phyloP scores from a whole-genome alignment of 257 asterid species.

The Buddleja alternifolia region DNA sequence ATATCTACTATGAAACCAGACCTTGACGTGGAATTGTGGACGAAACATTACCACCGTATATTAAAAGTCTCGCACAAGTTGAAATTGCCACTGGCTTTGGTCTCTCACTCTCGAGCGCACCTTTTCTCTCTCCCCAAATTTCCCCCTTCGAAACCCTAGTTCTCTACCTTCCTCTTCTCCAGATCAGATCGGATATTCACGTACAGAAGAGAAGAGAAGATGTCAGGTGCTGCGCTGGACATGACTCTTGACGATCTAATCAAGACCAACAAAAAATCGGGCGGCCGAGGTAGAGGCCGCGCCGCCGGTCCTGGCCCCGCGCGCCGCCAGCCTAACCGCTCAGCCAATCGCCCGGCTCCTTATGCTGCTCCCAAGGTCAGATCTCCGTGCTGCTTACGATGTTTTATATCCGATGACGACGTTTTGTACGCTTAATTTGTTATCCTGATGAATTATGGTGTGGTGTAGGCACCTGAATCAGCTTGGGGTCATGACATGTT shows the following conservation, averaged over 20 bases:
- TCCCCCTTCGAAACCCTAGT: constrained; percentile 17
- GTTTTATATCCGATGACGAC: not conserved
- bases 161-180: not conserved
- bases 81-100: too few species aligned
- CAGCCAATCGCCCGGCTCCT: constrained; percentile 49
- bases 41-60: too few species aligned
- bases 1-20: too few species aligned
- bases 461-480: constrained; percentile 55
- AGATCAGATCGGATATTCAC: not conserved
- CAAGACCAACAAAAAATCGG: constrained; percentile 58
- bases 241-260: constrained; percentile 73
- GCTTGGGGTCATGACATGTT: constrained; percentile 64
- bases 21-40: too few species aligned
- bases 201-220: constrained; percentile 22
- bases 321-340: constrained; percentile 49
- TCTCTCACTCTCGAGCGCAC: too few species aligned
- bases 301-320: constrained; percentile 51
- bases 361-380: constrained; percentile 51
- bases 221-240: constrained; percentile 63
- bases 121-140: not conserved
- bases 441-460: not conserved
- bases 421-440: not conserved
- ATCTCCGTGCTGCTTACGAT: constrained; percentile 18
- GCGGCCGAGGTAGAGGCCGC: constrained; percentile 41
- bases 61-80: too few species aligned